phyloP scores from a whole-genome alignment of 2,329 filamentous ascomycete species.

The Aureobasidium mangrovei region DNA sequence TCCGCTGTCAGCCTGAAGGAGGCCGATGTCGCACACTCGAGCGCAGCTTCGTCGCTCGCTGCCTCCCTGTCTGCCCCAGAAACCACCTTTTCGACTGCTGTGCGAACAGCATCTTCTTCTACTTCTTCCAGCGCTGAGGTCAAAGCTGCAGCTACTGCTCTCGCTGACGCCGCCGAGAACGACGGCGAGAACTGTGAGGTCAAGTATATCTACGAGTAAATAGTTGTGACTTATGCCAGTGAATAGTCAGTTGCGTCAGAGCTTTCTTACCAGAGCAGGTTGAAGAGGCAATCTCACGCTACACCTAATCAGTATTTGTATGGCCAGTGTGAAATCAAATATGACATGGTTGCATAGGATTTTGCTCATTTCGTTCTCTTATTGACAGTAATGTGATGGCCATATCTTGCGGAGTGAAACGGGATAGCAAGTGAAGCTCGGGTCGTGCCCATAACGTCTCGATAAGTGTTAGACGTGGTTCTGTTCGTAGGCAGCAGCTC shows the following conservation, averaged over 20 bases:
- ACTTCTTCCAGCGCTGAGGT: neutral
- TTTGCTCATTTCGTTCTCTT: constrained; percentile 2
- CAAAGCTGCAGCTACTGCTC: neutral
- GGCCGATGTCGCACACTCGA: neutral
- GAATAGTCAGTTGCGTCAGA: too few species aligned
- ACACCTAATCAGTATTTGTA: too few species aligned
- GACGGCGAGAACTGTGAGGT: neutral
- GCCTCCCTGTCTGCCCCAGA: neutral
- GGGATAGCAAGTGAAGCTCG: neutral
- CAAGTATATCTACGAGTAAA: neutral
- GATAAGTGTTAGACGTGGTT: too few species aligned
- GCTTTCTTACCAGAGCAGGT: too few species aligned
- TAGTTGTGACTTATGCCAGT: neutral
- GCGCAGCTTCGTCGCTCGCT: neutral
- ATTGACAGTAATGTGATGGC: neutral
- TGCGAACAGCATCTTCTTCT: neutral
- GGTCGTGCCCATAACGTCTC: neutral
- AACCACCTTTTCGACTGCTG: neutral
- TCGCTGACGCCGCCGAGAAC: neutral
- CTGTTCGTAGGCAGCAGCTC: neutral
- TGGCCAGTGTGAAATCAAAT: neutral
- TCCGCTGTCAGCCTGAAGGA: neutral
- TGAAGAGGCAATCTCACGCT: too few species aligned
- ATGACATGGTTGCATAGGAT: neutral
- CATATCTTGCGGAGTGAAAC: neutral